Base-by-base conservation (phyloP, 2,329 filamentous ascomycete genomes). In the Diaporthe helianthi region DNA sequence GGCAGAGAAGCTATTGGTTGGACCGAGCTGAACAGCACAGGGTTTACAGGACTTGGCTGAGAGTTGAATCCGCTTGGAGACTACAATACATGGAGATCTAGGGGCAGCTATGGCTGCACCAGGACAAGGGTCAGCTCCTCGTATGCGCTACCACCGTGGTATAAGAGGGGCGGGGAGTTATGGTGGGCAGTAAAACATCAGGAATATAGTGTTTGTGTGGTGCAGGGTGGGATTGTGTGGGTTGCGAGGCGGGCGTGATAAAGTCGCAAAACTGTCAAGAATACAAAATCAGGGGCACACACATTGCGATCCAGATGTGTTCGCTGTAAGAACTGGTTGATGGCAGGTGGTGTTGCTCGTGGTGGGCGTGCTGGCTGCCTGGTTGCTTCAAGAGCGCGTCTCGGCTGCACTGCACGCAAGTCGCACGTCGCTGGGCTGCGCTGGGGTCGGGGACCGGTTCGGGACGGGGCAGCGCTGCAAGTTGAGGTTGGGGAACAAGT, bases 311-410 rank as follows among this genome's bases (percentile, higher is more conserved):
- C 58, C 44, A 63, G 44, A 49, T 63, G 29, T 24, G 19, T 33
- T 36, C 10, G 49, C 58, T 63, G 58, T 44, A 36, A 33, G 7
- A 24, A 49, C 19, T 49, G 44, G 58, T 38, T 49, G 41, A 58
- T 47, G 65, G 54, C 46, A 51, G 46, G 33, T 36, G 26, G 24
- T 44, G 49, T n/a, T 36, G 24, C 19, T n/a, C 72, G 69, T 68
- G 72, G 73, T 68, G 67, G 72, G 73, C 29, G 76, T 74, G 75
- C 47, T 76, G 63, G 61, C 53, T 71, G 51, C 67, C 61, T 54
- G 44, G 33, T 51, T 58, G 52, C 29, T 47, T 47, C 22, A 52
- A 41, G 31, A 29, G 65, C 65, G 65, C 65, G 65, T 67, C 26
- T 22, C 47, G 58, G 58, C 52, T 58, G 64, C 38, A 33, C 64